Conservation (phyloP, 2,329 filamentous ascomycete species). For the Penicillium brasilianum region DNA sequence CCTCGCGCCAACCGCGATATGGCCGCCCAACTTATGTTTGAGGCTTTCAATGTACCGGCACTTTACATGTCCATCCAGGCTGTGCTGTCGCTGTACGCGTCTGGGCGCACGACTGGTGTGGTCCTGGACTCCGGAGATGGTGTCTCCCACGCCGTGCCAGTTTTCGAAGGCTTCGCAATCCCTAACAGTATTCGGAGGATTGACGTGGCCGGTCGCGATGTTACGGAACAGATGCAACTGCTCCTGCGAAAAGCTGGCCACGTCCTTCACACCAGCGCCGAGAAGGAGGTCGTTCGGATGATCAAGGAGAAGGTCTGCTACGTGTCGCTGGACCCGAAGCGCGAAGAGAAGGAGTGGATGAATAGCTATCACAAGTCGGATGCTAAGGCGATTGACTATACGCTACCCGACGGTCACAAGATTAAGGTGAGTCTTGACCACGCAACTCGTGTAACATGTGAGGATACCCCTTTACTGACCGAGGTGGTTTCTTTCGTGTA, state of each 20-base stretch:
- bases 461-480: not conserved
- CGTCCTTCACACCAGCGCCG: conserved; percentile 95
- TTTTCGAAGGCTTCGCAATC: conserved; percentile 97
- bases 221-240: conserved; percentile 93
- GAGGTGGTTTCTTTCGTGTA: not conserved
- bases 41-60: conserved; percentile 97
- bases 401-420: conserved; percentile 88
- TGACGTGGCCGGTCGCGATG: conserved; percentile 93
- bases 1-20: conserved; percentile 94
- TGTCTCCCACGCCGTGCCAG: conserved; percentile 94
- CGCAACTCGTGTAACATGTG: no score
- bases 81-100: conserved; percentile 93
- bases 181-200: conserved; percentile 93
- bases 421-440: conserved; percentile 68
- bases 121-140: conserved; percentile 95
- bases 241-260: conserved; percentile 90
- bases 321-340: conserved; percentile 85
- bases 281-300: conserved; percentile 97
- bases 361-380: conserved; percentile 72
- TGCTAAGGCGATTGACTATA: conserved; percentile 82
- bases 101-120: conserved; percentile 92
- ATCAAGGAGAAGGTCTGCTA: conserved; percentile 97
- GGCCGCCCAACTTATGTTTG: conserved; percentile 95
- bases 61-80: conserved; percentile 97
- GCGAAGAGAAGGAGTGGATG: conserved; percentile 96